phyloP scores from a whole-genome alignment of 306 rosid genomes.

The Cucumis hystrix region DNA sequence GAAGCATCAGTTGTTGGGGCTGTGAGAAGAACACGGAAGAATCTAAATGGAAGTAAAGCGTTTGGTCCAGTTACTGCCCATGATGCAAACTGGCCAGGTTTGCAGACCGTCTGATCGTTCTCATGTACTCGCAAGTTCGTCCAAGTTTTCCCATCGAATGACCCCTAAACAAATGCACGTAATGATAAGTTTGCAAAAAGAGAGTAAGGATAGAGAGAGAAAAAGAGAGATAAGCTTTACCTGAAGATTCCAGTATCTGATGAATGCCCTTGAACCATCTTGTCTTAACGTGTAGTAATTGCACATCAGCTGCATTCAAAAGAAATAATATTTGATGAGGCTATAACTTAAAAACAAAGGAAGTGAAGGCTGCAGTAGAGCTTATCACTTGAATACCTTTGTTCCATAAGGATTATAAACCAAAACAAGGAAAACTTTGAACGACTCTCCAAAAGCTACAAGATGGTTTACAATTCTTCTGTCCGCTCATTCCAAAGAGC shows the following conservation, averaged over 20 bases:
- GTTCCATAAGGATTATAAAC: neutral
- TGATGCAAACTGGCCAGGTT: constrained; percentile 87
- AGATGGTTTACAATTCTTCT: neutral
- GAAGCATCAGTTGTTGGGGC: constrained; percentile 58
- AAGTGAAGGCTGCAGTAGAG: neutral
- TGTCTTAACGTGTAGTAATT: constrained; percentile 78
- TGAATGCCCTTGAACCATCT: constrained; percentile 79
- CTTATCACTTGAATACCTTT: neutral
- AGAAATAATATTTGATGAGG: neutral
- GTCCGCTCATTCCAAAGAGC: neutral
- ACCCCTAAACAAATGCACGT: constrained; percentile 35
- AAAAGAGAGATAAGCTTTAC: constrained; percentile 16
- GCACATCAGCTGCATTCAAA: constrained; percentile 71
- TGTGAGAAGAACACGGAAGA: constrained; percentile 51
- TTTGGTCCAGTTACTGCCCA: constrained; percentile 71
- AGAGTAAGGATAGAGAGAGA: neutral
- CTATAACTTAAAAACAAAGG: neutral
- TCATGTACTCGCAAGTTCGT: constrained; percentile 60
- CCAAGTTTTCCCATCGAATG: constrained; percentile 83
- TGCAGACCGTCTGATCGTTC: constrained; percentile 61
- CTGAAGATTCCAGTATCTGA: constrained; percentile 80
- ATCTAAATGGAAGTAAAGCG: constrained; percentile 63
- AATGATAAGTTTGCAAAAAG: neutral
- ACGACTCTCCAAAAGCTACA: neutral
- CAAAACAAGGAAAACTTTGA: neutral